A percentile compares a stretch with the other conserved stretches of the same genome.
phyloP scores from a whole-genome alignment of 2,329 filamentous ascomycete genomes.

The Diaporthe citriasiana region DNA sequence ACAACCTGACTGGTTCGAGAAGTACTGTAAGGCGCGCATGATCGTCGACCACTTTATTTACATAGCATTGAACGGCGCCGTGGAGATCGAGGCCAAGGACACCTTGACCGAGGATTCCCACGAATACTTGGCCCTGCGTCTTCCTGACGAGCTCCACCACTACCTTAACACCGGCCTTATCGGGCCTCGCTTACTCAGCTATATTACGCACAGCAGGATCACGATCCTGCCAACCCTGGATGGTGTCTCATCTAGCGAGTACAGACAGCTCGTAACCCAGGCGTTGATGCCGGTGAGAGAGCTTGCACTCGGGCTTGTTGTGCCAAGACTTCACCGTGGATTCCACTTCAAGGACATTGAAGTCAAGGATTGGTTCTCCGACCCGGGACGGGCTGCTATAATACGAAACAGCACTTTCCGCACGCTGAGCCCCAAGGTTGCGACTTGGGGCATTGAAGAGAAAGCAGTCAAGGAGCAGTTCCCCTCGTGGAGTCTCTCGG shows the following conservation, averaged over 20 bases:
- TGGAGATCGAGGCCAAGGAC: slow-evolving; percentile 80
- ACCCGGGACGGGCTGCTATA: slow-evolving; percentile 74
- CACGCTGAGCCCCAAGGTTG: slow-evolving; percentile 62
- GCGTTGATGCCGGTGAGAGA: slow-evolving; percentile 82
- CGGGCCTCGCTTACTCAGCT: slow-evolving; percentile 82
- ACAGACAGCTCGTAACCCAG: slow-evolving; percentile 81
- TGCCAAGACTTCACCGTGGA: slow-evolving; percentile 84
- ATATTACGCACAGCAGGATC: slow-evolving; percentile 84
- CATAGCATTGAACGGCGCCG: slow-evolving; percentile 81
- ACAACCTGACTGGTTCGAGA: slow-evolving; percentile 83
- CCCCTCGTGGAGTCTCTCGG: slow-evolving; percentile 47
- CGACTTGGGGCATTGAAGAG: slow-evolving; percentile 82
- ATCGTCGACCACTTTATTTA: slow-evolving; percentile 90
- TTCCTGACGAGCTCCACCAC: slow-evolving; percentile 91
- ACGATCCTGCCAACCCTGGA: slow-evolving; percentile 88
- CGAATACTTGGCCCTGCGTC: slow-evolving; percentile 88
- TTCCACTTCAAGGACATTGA: slow-evolving; percentile 85
- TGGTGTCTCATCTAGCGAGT: slow-evolving; percentile 83
- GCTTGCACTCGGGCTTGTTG: slow-evolving; percentile 82
- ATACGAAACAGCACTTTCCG: slow-evolving; percentile 63
- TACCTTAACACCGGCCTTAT: slow-evolving; percentile 90
- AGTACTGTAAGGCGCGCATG: slow-evolving; percentile 88
- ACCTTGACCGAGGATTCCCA: slow-evolving; percentile 86
- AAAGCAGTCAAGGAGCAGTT: slow-evolving; percentile 64
- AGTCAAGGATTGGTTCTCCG: slow-evolving; percentile 88